Base-by-base conservation (phyloP, 805 yeast species). In the Kazachstania africana region DNA sequence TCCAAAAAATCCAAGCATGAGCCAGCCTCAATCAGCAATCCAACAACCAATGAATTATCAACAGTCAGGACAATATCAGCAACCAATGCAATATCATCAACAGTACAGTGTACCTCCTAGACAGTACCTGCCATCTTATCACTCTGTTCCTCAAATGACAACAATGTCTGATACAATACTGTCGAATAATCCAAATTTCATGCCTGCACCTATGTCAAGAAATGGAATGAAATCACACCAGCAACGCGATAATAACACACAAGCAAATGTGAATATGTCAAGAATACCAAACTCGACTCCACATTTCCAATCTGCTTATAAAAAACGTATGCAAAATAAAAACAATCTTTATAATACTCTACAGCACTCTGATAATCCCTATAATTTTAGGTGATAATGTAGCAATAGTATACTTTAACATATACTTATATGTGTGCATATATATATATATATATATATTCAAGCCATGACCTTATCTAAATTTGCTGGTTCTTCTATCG, bases 111-210 rank as follows among this genome's bases (percentile, higher is more conserved):
- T 28, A 23, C 12, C 10, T 19, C 22, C 22, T 19, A 19, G 6
- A 24, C 55, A 47, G 26, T 43, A 31, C 27, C 29, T 36, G 28
- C 41, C 38, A 24, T 28, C 32, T 5, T 44, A 38, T 15, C 50
- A 44, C 19, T 43, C 35, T 20, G 37, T 29, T 17, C 25, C 34
- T 9, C 36, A 43, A 26, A 34, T 37, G 14, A 52, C 49, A 21
- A 45, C 52, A 27, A 45, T 63, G 10, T 50, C 71, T 1, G 73
- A 66, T 31, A 44, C 60, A 29, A 44, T 68, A 36, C 47, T 71
- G 33, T 57, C 62, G 25, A 59, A 61, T 32, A 70, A 68, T 40
- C 75, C 75, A 16, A 72, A 70, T 40, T 68, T 70, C 42, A 32
- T 34, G n/a, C 31, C 36, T 12, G 15, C 27, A n/a, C 13, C 18